These are phyloP conservation scores for Neonectria faginata DNA, from an alignment of 2,329 filamentous ascomycete species.

Conservation along the genomic window DNA sequence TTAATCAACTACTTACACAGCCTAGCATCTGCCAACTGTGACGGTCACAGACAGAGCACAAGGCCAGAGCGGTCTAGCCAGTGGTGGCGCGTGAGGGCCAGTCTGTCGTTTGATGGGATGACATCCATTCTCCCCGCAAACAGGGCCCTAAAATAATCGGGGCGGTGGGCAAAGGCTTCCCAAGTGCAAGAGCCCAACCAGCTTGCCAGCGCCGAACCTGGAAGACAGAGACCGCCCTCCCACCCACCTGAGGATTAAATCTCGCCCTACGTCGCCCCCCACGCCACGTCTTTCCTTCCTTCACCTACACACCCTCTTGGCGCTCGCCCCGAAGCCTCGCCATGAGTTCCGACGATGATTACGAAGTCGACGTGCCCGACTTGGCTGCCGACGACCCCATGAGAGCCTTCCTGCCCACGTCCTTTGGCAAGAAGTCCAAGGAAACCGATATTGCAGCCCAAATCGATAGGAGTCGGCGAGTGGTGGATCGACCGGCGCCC, in stretches of 20 bases:
- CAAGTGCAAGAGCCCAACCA: constrained; percentile 34
- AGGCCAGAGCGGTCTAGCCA: constrained; percentile 9
- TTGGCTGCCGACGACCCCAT: constrained; percentile 75
- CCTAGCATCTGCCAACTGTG: neutral
- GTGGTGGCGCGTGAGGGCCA: constrained; percentile 21
- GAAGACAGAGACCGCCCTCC: constrained; percentile 36
- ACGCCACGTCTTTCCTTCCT: constrained; percentile 31
- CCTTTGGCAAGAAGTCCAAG: constrained; percentile 86
- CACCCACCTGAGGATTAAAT: constrained; percentile 36
- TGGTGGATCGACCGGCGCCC: constrained; percentile 42
- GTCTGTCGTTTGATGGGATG: constrained; percentile 33
- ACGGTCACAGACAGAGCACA: neutral
- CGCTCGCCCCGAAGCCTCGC: constrained; percentile 26
- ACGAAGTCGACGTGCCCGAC: constrained; percentile 65
- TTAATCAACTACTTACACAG: neutral
- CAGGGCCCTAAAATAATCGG: constrained; percentile 43
- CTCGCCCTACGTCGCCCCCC: constrained; percentile 35
- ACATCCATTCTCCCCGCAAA: constrained; percentile 36
- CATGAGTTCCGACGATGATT: constrained; percentile 73
- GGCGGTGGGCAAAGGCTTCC: constrained; percentile 41
- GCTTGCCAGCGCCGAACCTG: constrained; percentile 29
- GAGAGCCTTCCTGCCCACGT: constrained; percentile 80
- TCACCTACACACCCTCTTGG: constrained; percentile 28
- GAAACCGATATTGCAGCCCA: constrained; percentile 81
- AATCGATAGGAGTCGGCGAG: constrained; percentile 81